Conservation (phyloP, 225 moss, liverwort and hornwort genomes). For the Pleurozium schreberi region DNA sequence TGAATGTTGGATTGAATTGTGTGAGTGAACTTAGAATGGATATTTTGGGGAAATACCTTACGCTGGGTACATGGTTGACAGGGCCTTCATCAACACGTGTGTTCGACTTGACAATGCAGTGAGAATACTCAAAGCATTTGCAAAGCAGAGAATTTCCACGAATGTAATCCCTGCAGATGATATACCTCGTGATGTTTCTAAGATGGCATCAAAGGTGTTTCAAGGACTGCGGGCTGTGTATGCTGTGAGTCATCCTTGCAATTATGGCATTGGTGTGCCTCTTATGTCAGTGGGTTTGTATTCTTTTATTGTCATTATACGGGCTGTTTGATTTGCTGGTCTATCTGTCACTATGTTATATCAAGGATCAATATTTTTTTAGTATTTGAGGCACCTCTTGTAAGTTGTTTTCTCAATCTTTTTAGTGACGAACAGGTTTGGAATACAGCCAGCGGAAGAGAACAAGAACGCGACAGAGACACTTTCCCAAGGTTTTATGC, state of each 20-base stretch:
- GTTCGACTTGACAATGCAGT: conserved; percentile 67
- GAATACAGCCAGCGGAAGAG: conserved; percentile 95
- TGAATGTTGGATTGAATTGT: neutral
- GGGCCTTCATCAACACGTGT: conserved; percentile 91
- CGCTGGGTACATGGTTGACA: conserved; percentile 24
- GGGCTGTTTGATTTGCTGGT: neutral
- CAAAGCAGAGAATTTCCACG: conserved; percentile 25
- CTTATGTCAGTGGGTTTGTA: neutral
- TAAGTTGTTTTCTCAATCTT: conserved; percentile 3
- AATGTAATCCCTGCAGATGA: conserved; percentile 38
- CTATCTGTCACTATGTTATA: neutral
- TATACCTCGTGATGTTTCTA: conserved; percentile 51
- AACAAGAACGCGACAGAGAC: conserved; percentile 93
- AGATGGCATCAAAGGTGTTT: conserved; percentile 76
- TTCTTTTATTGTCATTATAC: neutral
- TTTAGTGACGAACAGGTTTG: conserved; percentile 56
- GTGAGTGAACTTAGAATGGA: neutral
- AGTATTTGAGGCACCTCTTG: neutral
- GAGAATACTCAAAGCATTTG: conserved; percentile 60
- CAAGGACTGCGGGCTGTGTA: conserved; percentile 94
- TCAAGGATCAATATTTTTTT: neutral
- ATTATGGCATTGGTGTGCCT: conserved; percentile 6
- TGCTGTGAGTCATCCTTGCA: conserved; percentile 61
- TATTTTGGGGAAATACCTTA: neutral
- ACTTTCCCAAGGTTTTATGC: conserved; percentile 79